Percentiles rank a stretch among this genome's conserved stretches.
These are phyloP conservation scores for Chrysoporthe cubensis DNA, from an alignment of 2,329 filamentous ascomycete genomes.

Conservation along the genomic window DNA sequence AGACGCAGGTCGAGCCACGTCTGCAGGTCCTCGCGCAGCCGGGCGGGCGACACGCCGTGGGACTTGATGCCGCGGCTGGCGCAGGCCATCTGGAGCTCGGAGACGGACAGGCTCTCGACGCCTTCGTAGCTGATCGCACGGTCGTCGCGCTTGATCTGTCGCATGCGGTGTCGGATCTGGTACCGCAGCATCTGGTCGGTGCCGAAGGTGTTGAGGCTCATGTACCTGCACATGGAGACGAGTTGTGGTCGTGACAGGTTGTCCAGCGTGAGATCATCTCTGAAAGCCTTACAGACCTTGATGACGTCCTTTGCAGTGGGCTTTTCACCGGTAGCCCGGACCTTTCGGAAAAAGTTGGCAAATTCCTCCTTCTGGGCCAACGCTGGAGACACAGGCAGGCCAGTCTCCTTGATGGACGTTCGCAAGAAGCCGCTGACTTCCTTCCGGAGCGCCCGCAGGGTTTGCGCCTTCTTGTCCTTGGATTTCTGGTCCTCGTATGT, in stretches of 20 bases:
- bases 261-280: constrained; percentile 95
- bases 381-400: constrained; percentile 80
- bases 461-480: constrained; percentile 84
- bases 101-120: constrained; percentile 88
- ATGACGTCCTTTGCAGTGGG: constrained; percentile 91
- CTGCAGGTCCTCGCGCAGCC: constrained; percentile 85
- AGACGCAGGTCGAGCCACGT: constrained; percentile 94
- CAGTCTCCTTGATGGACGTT: constrained; percentile 89
- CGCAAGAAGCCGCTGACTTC: constrained; percentile 91
- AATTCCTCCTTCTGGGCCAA: constrained; percentile 94
- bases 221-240: constrained; percentile 97
- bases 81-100: constrained; percentile 89
- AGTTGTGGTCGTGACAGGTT: constrained; percentile 94
- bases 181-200: constrained; percentile 98
- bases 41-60: constrained; percentile 85
- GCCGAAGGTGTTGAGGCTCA: constrained; percentile 96
- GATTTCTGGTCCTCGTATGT: constrained; percentile 93
- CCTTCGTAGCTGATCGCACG: constrained; percentile 92
- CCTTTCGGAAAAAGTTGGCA: constrained; percentile 94
- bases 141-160: constrained; percentile 98
- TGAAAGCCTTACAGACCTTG: constrained; percentile 99
- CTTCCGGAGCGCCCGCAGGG: constrained; percentile 82
- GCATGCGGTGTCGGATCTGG: constrained; percentile 95
- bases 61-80: constrained; percentile 91
- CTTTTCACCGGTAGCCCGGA: constrained; percentile 86